Evolutionary conservation across 1,139 yeast species (phyloP).

Genomic region (Geotrichum macrosporum): DNA sequence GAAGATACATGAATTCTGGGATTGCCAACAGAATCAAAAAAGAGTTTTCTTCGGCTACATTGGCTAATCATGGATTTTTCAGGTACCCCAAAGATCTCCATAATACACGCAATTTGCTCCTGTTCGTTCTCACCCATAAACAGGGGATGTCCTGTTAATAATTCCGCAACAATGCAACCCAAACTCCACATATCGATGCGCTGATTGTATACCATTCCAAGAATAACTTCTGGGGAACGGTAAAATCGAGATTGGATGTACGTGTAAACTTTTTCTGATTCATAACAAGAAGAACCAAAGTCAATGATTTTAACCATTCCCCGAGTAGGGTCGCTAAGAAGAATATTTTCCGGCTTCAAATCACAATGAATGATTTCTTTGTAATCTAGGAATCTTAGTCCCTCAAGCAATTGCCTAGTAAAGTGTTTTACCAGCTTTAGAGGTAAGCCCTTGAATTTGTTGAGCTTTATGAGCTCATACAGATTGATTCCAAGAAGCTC

Average conservation of each 20-base stretch:
- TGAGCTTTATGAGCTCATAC: constrained; percentile 60
- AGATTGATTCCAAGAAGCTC: constrained; percentile 67
- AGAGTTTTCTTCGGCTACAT: constrained; percentile 38
- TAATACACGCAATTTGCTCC: constrained; percentile 56
- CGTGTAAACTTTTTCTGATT: constrained; percentile 82
- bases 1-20: constrained; percentile 37
- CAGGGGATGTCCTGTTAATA: constrained; percentile 61
- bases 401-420: constrained; percentile 54
- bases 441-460: constrained; percentile 58
- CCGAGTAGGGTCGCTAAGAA: constrained; percentile 73
- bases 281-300: constrained; percentile 95
- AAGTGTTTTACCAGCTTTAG: constrained; percentile 49
- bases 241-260: constrained; percentile 95
- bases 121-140: constrained; percentile 68
- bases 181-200: constrained; percentile 79
- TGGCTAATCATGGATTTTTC: constrained; percentile 39
- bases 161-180: constrained; percentile 65
- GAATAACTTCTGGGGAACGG: constrained; percentile 82
- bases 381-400: constrained; percentile 56
- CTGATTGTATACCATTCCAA: constrained; percentile 70
- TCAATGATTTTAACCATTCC: constrained; percentile 92
- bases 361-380: constrained; percentile 71
- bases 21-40: constrained; percentile 46
- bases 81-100: constrained; percentile 65
- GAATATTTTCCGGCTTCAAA: constrained; percentile 93